These are phyloP conservation scores for Tephrocybe sp. DNA, from an alignment of 768 basidiomycete genomes.

Conservation along the genomic window DNA sequence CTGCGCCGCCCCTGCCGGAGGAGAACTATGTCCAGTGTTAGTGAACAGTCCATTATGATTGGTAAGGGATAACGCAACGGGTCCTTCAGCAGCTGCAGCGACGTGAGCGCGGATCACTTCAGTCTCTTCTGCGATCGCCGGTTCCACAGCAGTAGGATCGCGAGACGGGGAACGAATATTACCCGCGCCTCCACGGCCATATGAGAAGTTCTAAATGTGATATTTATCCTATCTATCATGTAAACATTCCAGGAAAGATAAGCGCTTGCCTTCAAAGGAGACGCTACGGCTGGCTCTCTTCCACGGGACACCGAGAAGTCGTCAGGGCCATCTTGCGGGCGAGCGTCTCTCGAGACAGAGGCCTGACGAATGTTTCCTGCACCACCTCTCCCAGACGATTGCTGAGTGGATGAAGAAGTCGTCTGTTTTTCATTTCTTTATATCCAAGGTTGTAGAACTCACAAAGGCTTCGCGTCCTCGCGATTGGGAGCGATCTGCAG, in stretches of 20 bases:
- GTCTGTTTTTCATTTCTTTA: conserved; percentile 3
- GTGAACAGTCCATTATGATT: not conserved
- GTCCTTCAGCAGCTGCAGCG: conserved; percentile 26
- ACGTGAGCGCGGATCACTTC: conserved; percentile 35
- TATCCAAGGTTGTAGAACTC: conserved; percentile 23
- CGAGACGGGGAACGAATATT: conserved; percentile 83
- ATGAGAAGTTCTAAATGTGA: conserved; percentile 41
- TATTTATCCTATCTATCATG: conserved; percentile 4
- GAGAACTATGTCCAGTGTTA: conserved; percentile 41
- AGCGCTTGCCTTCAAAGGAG: conserved; percentile 35
- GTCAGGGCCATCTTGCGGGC: conserved; percentile 47
- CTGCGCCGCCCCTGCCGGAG: conserved; percentile 63
- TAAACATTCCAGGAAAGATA: not conserved
- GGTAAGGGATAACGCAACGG: conserved; percentile 20
- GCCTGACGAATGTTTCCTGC: conserved; percentile 61
- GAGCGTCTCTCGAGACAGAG: conserved; percentile 44
- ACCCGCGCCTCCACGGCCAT: conserved; percentile 81
- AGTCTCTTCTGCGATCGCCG: conserved; percentile 36
- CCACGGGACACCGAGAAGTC: conserved; percentile 61
- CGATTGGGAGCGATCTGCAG: conserved; percentile 49
- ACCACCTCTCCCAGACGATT: conserved; percentile 69
- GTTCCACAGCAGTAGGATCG: conserved; percentile 32
- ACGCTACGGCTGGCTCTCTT: conserved; percentile 46
- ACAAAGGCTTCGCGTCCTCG: conserved; percentile 63
- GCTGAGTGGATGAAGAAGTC: conserved; percentile 24